Conservation (phyloP, 2,329 filamentous ascomycete genomes). For the Botrytis hyacinthi region DNA sequence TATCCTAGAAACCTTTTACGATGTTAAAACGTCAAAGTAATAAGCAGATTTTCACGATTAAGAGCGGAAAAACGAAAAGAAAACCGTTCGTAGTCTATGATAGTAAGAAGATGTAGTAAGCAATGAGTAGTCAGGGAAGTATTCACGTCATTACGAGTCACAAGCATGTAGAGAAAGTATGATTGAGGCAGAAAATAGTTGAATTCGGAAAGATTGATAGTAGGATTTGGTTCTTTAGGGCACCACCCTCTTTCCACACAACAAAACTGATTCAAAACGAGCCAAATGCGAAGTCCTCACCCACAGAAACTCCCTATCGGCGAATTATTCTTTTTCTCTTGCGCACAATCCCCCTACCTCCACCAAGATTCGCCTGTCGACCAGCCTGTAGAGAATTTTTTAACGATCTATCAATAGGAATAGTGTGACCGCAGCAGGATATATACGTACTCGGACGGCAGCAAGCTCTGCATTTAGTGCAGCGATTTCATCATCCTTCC, state of each 20-base stretch:
- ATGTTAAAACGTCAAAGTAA: accelerated
- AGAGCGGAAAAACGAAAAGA: accelerated
- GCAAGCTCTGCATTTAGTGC: background rate
- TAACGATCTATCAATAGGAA: background rate
- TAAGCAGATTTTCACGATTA: background rate
- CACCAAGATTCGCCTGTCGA: background rate
- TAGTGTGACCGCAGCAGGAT: background rate
- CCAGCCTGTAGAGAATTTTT: background rate
- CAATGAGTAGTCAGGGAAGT: background rate
- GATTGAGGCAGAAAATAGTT: background rate
- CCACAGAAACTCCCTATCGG: background rate
- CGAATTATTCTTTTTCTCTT: too few species aligned
- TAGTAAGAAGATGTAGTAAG: background rate
- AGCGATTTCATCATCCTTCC: background rate
- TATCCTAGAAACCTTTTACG: accelerated
- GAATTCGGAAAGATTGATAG: background rate
- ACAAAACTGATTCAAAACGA: background rate
- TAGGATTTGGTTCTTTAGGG: background rate
- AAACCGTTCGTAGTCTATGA: background rate
- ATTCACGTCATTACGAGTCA: background rate
- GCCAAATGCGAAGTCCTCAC: background rate
- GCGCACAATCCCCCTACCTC: background rate
- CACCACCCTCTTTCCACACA: background rate
- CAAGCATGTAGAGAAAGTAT: background rate
- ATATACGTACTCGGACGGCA: background rate